Percentiles rank a stretch among this genome's conserved stretches.
These are phyloP conservation scores for Dendryphion nanum DNA, from an alignment of 2,329 filamentous ascomycete genomes.

Conservation along the genomic window DNA sequence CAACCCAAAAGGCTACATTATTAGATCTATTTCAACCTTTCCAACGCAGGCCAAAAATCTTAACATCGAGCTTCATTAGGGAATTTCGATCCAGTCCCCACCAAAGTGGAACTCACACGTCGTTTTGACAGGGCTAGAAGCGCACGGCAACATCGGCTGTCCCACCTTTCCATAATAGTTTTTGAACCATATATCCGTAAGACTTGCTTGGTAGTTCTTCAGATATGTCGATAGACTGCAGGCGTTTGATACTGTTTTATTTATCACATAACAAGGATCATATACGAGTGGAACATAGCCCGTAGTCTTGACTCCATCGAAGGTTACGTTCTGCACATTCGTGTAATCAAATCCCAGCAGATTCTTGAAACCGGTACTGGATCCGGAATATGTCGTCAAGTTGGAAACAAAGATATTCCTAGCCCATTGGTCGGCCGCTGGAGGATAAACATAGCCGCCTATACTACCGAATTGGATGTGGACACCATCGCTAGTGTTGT, in stretches of 20 bases:
- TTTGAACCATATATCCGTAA: conserved; percentile 3
- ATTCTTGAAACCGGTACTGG: neutral
- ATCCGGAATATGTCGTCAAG: neutral
- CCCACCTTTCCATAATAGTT: neutral
- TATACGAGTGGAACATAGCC: neutral
- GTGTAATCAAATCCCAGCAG: neutral
- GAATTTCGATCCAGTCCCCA: neutral
- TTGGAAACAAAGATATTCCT: neutral
- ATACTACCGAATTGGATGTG: neutral
- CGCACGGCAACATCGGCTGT: neutral
- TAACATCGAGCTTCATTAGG: too few relatives aligned
- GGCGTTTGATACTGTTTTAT: neutral
- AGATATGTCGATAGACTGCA: neutral
- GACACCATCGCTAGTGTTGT: neutral
- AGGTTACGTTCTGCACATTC: neutral
- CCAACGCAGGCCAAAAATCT: too few relatives aligned
- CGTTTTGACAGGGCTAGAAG: neutral
- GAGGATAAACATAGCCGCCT: neutral
- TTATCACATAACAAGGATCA: neutral
- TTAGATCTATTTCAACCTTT: too few relatives aligned
- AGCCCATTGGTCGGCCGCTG: conserved; percentile 1
- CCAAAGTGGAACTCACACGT: conserved; percentile 1
- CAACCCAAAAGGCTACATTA: too few relatives aligned
- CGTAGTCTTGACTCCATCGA: neutral
- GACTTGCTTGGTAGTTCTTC: neutral